Evolutionary conservation across 805 yeast species (phyloP), one percentile per base, ranked within the genome.

Genomic region (Allodekkera sacchari): DNA sequence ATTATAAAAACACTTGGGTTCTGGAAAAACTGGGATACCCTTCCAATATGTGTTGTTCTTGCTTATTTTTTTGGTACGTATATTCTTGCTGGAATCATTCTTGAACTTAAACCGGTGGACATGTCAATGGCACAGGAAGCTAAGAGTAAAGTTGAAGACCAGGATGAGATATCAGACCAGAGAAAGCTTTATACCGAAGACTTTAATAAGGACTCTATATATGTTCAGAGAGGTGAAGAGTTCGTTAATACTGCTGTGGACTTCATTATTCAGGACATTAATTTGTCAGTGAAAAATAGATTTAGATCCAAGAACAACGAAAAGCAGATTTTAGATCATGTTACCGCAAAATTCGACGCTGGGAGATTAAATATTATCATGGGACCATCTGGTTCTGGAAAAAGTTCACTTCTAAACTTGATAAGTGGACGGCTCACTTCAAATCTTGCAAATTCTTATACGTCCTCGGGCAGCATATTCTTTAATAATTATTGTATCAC

Each of bases 301-400:
- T 9, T 47, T 25, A n/a, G n/a, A n/a, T n/a, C n/a, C n/a, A n/a
- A 22, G 15, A 12, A 41, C 6, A 28, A 37, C 4, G 33, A 33
- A 3, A 43, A 45, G 10, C 63, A 59, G 25, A 50, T 73, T 29
- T 42, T 77, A 24, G 47, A 63, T 25, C 50, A 63, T 12, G 57
- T 82, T 10, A 52, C 60, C 33, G 83, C 80, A 0, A 39, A 44
- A 6, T 77, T 79, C 45, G 53, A 57, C 18, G 64, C 76, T 2
- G 74, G 77, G 11, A 62, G 70, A 25, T 59, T 82, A 7, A 81
- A 78, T 47, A 83, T 78, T 4, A 78, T 81, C 27, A 71, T 81
- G 77, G 92, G 92, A 0, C 88, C 89, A 0, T 79, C 87, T 1
- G 89, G 89, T 1, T 74, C 82, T 0, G 92, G 89, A 7, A 81